These are phyloP conservation scores for Schizochytrium sp. DNA, from an alignment of 108 stramenopile genomes.

Conservation along the genomic window DNA sequence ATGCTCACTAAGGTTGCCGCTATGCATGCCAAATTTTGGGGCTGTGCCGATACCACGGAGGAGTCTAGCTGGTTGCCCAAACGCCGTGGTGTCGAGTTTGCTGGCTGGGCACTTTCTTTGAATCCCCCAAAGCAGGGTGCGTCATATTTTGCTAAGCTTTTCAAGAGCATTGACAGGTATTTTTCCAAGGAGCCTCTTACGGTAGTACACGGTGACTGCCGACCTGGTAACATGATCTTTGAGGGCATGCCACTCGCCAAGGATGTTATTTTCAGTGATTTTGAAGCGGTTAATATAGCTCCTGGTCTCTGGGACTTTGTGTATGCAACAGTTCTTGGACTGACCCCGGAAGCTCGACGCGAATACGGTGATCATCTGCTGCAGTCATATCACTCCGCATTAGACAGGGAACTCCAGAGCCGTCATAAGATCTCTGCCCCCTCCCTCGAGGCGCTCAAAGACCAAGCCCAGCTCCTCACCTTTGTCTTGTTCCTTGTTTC, in stretches of 20 bases:
- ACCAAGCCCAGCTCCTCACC: background rate
- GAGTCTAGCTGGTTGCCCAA: slow-evolving; percentile 3
- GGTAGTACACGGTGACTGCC: slow-evolving; percentile 41
- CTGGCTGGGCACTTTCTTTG: slow-evolving; percentile 10
- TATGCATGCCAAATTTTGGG: slow-evolving; percentile 37
- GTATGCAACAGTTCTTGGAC: slow-evolving; percentile 4
- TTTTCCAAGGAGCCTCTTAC: slow-evolving; percentile 9
- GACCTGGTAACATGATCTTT: slow-evolving; percentile 49
- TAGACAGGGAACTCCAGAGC: background rate
- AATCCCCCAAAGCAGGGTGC: background rate
- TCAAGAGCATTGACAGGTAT: background rate
- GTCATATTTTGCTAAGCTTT: background rate
- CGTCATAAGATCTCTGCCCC: background rate
- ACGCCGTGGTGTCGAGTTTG: slow-evolving; percentile 4
- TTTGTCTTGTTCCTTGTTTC: slow-evolving; percentile 16
- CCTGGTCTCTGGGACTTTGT: slow-evolving; percentile 21
- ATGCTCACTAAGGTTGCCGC: slow-evolving; percentile 36
- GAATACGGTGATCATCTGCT: background rate
- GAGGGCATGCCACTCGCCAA: background rate
- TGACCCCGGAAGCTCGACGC: background rate
- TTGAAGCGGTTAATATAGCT: slow-evolving; percentile 29
- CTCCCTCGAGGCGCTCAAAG: background rate
- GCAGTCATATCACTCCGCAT: background rate
- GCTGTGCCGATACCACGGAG: background rate
- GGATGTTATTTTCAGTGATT: slow-evolving; percentile 57